phyloP scores from a whole-genome alignment of 2,329 filamentous ascomycete genomes.

The Curvularia verruculosa region DNA sequence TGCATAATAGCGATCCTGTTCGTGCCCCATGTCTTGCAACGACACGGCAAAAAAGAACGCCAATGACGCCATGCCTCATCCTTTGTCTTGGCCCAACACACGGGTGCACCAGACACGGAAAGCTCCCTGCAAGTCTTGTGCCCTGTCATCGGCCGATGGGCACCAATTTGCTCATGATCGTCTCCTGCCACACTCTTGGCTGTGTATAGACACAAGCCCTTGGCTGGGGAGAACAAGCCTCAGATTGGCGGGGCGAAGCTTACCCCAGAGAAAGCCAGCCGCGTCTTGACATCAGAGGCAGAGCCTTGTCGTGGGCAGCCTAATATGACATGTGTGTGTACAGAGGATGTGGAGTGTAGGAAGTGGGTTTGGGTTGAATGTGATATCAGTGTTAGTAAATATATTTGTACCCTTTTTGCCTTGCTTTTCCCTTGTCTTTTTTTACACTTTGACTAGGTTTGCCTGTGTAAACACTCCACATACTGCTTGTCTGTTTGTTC shows the following conservation, averaged over 20 bases:
- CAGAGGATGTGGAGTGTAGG: background rate
- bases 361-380: background rate
- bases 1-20: background rate
- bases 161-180: conserved; percentile 11
- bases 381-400: background rate
- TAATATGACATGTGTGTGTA: conserved; percentile 1
- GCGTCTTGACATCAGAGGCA: conserved; percentile 25
- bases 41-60: conserved; percentile 10
- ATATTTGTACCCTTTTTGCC: background rate
- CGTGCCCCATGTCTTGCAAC: background rate
- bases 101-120: conserved; percentile 14
- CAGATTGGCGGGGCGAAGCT: conserved; percentile 25
- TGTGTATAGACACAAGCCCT: conserved; percentile 16
- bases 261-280: conserved; percentile 18
- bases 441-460: background rate
- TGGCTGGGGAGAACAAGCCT: conserved; percentile 21
- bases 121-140: conserved; percentile 10
- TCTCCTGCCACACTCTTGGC: conserved; percentile 16
- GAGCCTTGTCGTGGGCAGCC: background rate
- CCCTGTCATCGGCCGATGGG: conserved; percentile 20
- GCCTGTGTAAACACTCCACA: background rate
- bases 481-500: too few relatives aligned
- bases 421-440: background rate
- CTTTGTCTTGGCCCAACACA: conserved; percentile 22
- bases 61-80: conserved; percentile 32